Base-by-base conservation (phyloP, 116 monocot genomes). In the Zostera marina region DNA sequence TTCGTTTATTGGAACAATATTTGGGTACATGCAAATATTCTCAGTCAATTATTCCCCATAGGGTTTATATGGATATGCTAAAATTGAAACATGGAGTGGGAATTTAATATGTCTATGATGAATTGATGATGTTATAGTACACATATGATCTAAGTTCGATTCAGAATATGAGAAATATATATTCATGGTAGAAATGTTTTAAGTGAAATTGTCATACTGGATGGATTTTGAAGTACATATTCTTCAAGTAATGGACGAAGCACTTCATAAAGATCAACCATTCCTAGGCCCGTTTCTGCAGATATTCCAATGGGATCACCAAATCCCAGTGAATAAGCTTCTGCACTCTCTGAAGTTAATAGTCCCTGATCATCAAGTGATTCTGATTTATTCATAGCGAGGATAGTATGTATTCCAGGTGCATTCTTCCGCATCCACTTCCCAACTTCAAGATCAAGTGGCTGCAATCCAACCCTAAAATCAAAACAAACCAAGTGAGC, bases 271-370 rank as follows among this genome's bases (percentile, higher is more conserved):
- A 99, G 91, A 49, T 99, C 99, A 38, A 83, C 79, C 99, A 91
- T 91, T 22, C 99, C 99, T 38, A 91, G 54, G 0, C 99, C 99
- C 56, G 87, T 99, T 74, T 99, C 99, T 23, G 99, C 91, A 13
- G 91, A 99, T 66, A 99, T 90, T 12, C 87, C 91, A 77, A 99
- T 76, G 5, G 99, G 91, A 68, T 99, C 99, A 52, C 99, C 99
- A 76, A 99, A 99, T 0, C 99, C 99, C 49, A 99, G 69, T 46
- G 53, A 60, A 63, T 99, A 68, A 12, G 87, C 99, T 72, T 99
- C 87, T 10, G 87, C 99, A 23, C 77, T 72, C 40, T 71, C 91
- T 13, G 78, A 68, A 63, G 70, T 55, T 54, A 99, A 72, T 52
- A 79, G 61, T 13, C 91, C 91, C 24, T 17, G 58, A 41, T 81